Conservation (phyloP, 2,329 filamentous ascomycete genomes). For the Penicillium sp. region DNA sequence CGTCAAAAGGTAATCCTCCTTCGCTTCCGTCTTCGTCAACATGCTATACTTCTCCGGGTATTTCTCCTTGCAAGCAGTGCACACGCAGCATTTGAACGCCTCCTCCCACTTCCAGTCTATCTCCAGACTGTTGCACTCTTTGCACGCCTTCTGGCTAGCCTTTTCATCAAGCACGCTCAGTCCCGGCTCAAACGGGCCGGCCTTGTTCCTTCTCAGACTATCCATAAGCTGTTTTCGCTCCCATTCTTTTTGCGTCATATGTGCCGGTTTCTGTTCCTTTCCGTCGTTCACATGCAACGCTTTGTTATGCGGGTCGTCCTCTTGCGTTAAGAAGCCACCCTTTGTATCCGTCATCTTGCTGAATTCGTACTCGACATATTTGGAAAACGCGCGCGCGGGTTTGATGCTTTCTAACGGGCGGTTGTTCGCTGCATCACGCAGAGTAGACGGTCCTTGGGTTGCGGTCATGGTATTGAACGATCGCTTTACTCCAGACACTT, state of each 20-base stretch:
- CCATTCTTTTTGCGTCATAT: slow-evolving; percentile 92
- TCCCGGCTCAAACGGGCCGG: slow-evolving; percentile 83
- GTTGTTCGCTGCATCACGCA: slow-evolving; percentile 60
- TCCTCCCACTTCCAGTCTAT: slow-evolving; percentile 97
- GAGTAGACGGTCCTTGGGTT: slow-evolving; percentile 52
- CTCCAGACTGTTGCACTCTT: slow-evolving; percentile 77
- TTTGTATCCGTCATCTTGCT: slow-evolving; percentile 98
- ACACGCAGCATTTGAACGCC: slow-evolving; percentile 71
- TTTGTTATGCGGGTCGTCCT: slow-evolving; percentile 87
- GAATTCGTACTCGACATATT: slow-evolving; percentile 97
- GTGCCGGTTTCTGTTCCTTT: slow-evolving; percentile 67
- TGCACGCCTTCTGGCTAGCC: slow-evolving; percentile 67
- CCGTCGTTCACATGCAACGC: slow-evolving; percentile 59
- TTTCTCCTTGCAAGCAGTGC: slow-evolving; percentile 81
- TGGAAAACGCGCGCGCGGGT: slow-evolving; percentile 81
- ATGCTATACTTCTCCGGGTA: slow-evolving; percentile 89
- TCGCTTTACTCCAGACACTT: slow-evolving; percentile 67
- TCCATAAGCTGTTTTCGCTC: slow-evolving; percentile 74
- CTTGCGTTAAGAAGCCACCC: slow-evolving; percentile 84
- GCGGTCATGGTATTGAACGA: slow-evolving; percentile 60
- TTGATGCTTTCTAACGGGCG: slow-evolving; percentile 54
- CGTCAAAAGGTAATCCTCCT: slow-evolving; percentile 90
- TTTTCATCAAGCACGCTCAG: slow-evolving; percentile 68
- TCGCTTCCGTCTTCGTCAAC: slow-evolving; percentile 93
- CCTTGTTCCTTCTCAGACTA: slow-evolving; percentile 67